Evolutionary conservation across 176 grass and related monocot genomes (phyloP).

Genomic region (Musa itinerans): DNA sequence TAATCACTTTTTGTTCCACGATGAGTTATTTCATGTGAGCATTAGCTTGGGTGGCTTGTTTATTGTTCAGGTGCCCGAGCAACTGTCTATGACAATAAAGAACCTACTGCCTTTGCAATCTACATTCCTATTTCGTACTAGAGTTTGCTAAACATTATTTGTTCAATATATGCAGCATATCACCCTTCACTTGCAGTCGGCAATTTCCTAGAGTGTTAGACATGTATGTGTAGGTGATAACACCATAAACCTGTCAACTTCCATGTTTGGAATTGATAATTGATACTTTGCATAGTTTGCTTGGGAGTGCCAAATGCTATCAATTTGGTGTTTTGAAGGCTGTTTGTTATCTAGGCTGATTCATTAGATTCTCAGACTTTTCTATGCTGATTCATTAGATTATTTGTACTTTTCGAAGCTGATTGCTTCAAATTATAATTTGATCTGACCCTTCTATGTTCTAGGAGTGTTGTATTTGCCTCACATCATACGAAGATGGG

Average conservation of each 20-base stretch:
- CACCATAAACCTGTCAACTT: background rate
- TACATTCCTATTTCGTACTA: too few species aligned
- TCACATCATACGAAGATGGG: constrained; percentile 13
- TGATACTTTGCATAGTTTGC: background rate
- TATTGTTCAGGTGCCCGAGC: too few species aligned
- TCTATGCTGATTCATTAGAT: background rate
- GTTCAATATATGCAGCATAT: too few species aligned
- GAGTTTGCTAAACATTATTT: too few species aligned
- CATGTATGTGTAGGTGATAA: background rate
- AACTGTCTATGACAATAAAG: too few species aligned
- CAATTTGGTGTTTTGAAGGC: background rate
- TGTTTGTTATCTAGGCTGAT: background rate
- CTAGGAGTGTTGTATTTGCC: constrained; percentile 13
- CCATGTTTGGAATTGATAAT: background rate
- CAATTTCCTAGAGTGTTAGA: background rate
- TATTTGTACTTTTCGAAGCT: background rate
- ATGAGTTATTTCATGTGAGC: too few species aligned
- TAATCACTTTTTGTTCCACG: too few species aligned
- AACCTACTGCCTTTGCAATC: too few species aligned
- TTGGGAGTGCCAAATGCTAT: background rate
- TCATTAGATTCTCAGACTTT: background rate
- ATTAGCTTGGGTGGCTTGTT: too few species aligned
- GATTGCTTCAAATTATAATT: too few species aligned
- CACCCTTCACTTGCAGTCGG: background rate
- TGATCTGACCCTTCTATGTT: background rate